A percentile compares a stretch with the other conserved stretches of the same genome.
Conservation (phyloP, 1,284 basidiomycete genomes). For the Volvariella volvacea region DNA sequence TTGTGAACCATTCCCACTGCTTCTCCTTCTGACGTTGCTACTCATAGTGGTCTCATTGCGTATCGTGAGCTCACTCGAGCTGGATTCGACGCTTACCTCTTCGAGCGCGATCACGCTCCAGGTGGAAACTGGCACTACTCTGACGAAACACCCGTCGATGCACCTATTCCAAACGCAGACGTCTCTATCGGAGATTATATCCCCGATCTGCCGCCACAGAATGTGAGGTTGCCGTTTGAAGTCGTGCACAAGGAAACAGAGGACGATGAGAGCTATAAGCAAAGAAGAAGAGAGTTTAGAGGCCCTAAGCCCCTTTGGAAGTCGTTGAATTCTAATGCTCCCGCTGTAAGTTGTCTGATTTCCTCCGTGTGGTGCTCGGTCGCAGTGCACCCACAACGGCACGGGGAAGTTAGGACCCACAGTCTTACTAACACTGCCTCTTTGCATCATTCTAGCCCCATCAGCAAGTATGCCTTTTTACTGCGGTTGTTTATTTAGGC, state of each 20-base stretch:
- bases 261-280: slow-evolving; percentile 10
- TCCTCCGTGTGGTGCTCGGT: too few relatives aligned
- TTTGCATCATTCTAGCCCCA: slow-evolving; percentile 15
- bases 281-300: slow-evolving; percentile 20
- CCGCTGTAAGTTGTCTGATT: slow-evolving; percentile 26
- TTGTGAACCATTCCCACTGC: background rate
- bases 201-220: slow-evolving; percentile 28
- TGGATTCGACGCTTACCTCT: slow-evolving; percentile 34
- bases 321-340: slow-evolving; percentile 34
- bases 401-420: background rate
- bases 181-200: slow-evolving; percentile 31
- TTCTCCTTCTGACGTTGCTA: background rate
- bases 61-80: slow-evolving; percentile 27
- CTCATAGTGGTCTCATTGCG: slow-evolving; percentile 26
- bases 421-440: too few relatives aligned
- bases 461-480: slow-evolving; percentile 24
- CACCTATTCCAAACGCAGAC: slow-evolving; percentile 34
- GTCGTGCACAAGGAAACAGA: slow-evolving; percentile 22
- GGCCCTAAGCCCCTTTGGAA: slow-evolving; percentile 39
- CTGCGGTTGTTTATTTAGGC: too few relatives aligned
- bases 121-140: slow-evolving; percentile 44
- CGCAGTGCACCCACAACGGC: too few relatives aligned
- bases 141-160: slow-evolving; percentile 28
- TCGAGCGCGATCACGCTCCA: slow-evolving; percentile 34
- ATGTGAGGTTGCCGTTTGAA: slow-evolving; percentile 23